Percentiles rank a stretch among this genome's conserved stretches.
Evolutionary conservation across 805 yeast genomes (phyloP).

Genomic region (Candida broadrunensis): DNA sequence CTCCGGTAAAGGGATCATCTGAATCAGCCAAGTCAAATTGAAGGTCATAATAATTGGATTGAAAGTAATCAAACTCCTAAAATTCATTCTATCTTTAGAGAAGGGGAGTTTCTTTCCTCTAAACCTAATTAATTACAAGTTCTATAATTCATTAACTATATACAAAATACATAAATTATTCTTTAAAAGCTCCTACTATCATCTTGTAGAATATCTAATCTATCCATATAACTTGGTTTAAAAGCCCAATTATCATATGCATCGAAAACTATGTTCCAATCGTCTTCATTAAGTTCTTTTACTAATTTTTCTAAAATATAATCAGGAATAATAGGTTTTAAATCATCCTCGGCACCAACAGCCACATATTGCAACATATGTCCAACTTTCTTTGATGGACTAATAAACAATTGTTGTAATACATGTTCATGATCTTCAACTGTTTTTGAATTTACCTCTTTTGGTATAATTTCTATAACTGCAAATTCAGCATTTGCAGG

Average conservation of each 20-base stretch:
- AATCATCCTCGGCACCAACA: slow-evolving; percentile 73
- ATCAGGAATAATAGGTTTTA: slow-evolving; percentile 21
- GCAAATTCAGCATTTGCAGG: slow-evolving; percentile 42
- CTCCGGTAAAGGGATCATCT: background rate
- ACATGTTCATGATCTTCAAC: slow-evolving; percentile 29
- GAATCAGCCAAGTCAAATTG: background rate
- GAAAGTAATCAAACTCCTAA: background rate
- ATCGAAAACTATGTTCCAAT: slow-evolving; percentile 49
- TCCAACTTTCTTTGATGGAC: slow-evolving; percentile 35
- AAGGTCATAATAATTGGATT: background rate
- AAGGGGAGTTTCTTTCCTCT: background rate
- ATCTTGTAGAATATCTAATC: slow-evolving; percentile 10
- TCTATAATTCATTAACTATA: background rate
- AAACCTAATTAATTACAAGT: background rate
- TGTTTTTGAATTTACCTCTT: slow-evolving; percentile 23
- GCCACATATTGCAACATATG: slow-evolving; percentile 59
- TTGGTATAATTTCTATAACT: slow-evolving; percentile 54
- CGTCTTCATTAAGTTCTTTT: slow-evolving; percentile 49
- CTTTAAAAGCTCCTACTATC: slow-evolving; percentile 9
- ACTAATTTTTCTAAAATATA: slow-evolving; percentile 45
- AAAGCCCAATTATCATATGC: slow-evolving; percentile 79
- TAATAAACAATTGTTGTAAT: slow-evolving; percentile 1
- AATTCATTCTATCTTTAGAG: background rate
- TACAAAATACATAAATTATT: background rate
- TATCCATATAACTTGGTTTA: slow-evolving; percentile 50